Base-by-base conservation (phyloP, 163 green algal genomes). In the Trebouxiophyceae sp. region DNA sequence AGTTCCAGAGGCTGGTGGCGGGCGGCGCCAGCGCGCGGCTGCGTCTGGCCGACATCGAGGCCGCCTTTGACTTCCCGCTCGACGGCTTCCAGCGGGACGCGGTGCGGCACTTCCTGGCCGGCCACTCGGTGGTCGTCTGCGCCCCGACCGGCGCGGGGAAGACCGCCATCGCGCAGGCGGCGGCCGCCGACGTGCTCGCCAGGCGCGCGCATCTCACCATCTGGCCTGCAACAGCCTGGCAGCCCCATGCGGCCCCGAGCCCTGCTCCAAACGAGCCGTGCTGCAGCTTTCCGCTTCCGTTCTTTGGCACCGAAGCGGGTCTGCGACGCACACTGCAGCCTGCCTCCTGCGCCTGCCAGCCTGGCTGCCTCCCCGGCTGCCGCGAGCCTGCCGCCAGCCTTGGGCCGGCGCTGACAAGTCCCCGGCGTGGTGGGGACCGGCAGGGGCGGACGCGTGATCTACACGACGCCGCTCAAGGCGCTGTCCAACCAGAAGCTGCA, bases 401-500 rank as follows among this genome's bases (percentile, higher is more conserved):
- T 19, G 12, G 12, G 44, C 19, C 44, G 44, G 12, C 12, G 44
- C 44, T 19, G 12, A 54, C 44, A 19, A 19, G 44, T n/a, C n/a
- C n/a, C n/a, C n/a, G n/a, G n/a, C n/a, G n/a, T n/a, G 12, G 16
- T 50, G 39, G 12, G 8, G 39, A 50, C 6, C 50, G 57, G 58
- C 64, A 76, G 67, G 7, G 90, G 88, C 0, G 63, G 89, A 77
- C 77, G 87, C 0, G 81, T 96, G 4, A 93, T 98, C 30, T 98
- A 98, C 89, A 98, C 93, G 20, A 98, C 93, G 0, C 92, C 92
- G 0, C 71, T 96, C 12, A 96, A 98, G 74, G 89, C 88, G 4
- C 79, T 95, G 22, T 84, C 65, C 74, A 98, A 97, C 75, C 92
- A 97, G 76, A 97, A 97, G 80, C 82, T 97, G 55, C 71, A 69